Evolutionary conservation across 2,329 filamentous ascomycete species (phyloP), one percentile per base, ranked within the genome.

Genomic region (Phoma sp.): DNA sequence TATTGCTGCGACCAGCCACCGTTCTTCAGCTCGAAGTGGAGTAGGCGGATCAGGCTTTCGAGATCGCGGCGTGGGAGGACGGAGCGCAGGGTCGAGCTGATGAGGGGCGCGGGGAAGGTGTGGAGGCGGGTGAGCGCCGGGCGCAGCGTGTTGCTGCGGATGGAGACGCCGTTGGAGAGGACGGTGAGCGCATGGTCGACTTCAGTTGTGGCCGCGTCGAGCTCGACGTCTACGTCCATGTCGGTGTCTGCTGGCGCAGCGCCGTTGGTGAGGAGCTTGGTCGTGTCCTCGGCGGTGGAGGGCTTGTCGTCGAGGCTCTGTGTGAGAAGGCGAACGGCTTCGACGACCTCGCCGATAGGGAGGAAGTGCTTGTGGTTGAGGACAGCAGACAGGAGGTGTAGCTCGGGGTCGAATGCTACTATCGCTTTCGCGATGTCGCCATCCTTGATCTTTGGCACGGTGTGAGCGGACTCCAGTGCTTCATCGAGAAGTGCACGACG

Each of bases 1-100:
- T 92, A 91, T 22, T 84, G 81, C 14, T 86, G 84, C 0, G 88
- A 91, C 90, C 90, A 93, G 29, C 87, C 87, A 52, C 89, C 89
- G 60, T 86, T 85, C 46, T 87, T 84, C 40, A 93, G 80, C 75
- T 93, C 89, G 59, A 88, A 81, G 51, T 89, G 86, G 27, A 93
- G 80, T 5, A 92, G 79, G 61, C 89, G 84, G 62, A 93, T 87
- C 47, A 93, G 81, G 32, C 86, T 86, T 9, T 91, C 78, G 23
- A 89, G 84, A 62, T 93, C 88, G 59, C 88, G 82, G 2, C 85
- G 86, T 42, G 83, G 81, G 55, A 91, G 83, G 25, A 82, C 82
- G 9, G 80, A 79, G 36, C 88, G 86, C 39, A 93, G 80, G 3
- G 84, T 83, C 47, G 82, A 80, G 41, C 89, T 83, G 37, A 89